Base-by-base conservation (phyloP, 164 flowering plant genomes). In the Umbilicus rupestris region DNA sequence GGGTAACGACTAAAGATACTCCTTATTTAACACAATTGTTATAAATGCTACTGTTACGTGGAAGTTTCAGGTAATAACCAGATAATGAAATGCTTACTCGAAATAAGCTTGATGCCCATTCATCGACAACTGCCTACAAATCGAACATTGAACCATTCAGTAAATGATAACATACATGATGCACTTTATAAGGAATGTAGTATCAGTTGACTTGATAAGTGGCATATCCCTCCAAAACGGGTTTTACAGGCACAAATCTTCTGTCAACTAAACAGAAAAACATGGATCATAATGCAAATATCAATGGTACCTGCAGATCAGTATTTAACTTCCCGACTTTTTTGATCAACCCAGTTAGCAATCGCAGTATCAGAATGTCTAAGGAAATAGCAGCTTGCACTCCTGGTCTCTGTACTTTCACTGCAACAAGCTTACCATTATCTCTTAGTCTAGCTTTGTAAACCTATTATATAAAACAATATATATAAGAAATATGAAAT, bases 101-200 rank as follows among this genome's bases (percentile, higher is more conserved):
- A 69, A 91, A 94, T 67, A 94, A 95, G 74, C 99, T 94, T 68
- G 96, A 80, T 66, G 97, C 99, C 99, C 99, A 94, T 80, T 94
- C 99, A 79, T 91, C 97, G 76, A 91, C 85, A 63, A 94, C 88
- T 10, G 92, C 97, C 99, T 94, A 88, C 74, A 78, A 69, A 66
- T 63, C 30, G 55, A 63, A 67, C 42, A 50, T 22, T 8, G 39
- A 24, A 60, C 12, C 17, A 50, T 33, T 58, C 42, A 64, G 42
- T 15, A 66, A 66, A 24, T 14, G 19, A n/a, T 11, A 49, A 31
- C 35, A 6, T 9, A 14, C 41, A 47, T 7, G 22, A 30, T 11
- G 26, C 12, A 47, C 0, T 50, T 12, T 52, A 22, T n/a, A 26
- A 30, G 22, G 12, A 7, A 19, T 26, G 60, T 55, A 2, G 33